Percentiles rank a stretch among this genome's conserved stretches.
Evolutionary conservation across 768 basidiomycete genomes (phyloP).

Genomic region (Russula sp.): DNA sequence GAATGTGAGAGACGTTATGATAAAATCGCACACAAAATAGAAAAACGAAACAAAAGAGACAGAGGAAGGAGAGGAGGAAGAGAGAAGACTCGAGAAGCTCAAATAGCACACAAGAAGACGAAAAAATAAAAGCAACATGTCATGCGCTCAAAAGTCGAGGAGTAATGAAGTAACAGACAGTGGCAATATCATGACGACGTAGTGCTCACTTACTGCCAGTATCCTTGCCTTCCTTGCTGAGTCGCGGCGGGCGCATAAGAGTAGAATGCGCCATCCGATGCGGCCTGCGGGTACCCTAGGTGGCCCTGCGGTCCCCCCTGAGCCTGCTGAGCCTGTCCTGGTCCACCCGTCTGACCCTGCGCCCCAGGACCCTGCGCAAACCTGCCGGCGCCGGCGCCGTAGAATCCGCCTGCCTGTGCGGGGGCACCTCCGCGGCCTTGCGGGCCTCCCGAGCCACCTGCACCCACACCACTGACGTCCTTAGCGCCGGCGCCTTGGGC

Average conservation of each 20-base stretch:
- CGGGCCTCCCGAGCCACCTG: constrained; percentile 41
- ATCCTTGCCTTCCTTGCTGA: constrained; percentile 45
- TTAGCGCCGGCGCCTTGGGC: constrained; percentile 57
- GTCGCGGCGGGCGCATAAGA: constrained; percentile 51
- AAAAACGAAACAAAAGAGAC: constrained; percentile 26
- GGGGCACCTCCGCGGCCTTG: constrained; percentile 46
- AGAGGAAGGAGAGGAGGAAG: constrained; percentile 1
- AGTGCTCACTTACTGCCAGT: constrained; percentile 42
- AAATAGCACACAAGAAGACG: constrained; percentile 19
- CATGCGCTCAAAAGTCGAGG: constrained; percentile 8
- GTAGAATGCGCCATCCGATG: constrained; percentile 62
- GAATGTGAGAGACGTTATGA: constrained; percentile 28
- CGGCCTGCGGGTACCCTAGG: constrained; percentile 61
- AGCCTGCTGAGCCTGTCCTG: constrained; percentile 41
- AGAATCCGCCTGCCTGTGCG: constrained; percentile 48
- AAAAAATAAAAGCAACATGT: not conserved
- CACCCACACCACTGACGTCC: constrained; percentile 45
- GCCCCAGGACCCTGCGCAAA: constrained; percentile 41
- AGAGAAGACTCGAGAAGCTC: constrained; percentile 22
- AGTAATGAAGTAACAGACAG: constrained; percentile 16
- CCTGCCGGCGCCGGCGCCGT: constrained; percentile 41
- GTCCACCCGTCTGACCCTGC: constrained; percentile 50
- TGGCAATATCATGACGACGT: not conserved
- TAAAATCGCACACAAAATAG: constrained; percentile 30
- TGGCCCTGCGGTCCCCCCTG: constrained; percentile 51